A percentile compares a stretch with the other conserved stretches of the same genome.
Conservation (phyloP, 768 basidiomycete genomes). For the Stropharia rugosoannulata region DNA sequence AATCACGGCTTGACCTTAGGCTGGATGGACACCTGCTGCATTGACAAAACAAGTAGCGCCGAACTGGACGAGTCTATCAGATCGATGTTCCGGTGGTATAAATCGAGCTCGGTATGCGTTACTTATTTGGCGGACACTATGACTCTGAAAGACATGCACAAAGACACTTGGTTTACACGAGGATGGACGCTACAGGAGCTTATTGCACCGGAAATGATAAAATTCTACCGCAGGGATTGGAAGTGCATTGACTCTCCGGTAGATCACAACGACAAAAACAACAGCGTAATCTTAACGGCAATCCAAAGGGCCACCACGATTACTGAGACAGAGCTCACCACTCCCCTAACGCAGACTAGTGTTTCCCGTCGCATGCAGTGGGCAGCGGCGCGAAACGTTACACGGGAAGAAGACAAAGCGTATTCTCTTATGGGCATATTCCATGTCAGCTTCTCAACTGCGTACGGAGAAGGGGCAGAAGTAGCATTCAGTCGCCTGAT, state of each 20-base stretch:
- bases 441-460: background rate
- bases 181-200: constrained; percentile 3
- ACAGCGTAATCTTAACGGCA: background rate
- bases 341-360: background rate
- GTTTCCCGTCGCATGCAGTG: background rate
- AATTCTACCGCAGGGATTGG: background rate
- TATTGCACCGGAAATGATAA: background rate
- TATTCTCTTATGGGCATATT: constrained; percentile 3
- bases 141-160: background rate
- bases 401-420: background rate
- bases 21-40: constrained; percentile 5
- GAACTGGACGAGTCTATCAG: constrained; percentile 3
- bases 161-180: background rate
- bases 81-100: constrained; percentile 1
- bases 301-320: background rate
- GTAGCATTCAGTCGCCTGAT: background rate
- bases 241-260: background rate
- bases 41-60: background rate
- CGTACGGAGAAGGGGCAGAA: background rate
- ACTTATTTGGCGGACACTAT: background rate
- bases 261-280: no score
- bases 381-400: background rate
- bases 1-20: background rate
- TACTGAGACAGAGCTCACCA: background rate
- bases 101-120: background rate